Evolutionary conservation across 2,329 filamentous ascomycete genomes (phyloP).

Genomic region (Pseudocercospora eumusae): DNA sequence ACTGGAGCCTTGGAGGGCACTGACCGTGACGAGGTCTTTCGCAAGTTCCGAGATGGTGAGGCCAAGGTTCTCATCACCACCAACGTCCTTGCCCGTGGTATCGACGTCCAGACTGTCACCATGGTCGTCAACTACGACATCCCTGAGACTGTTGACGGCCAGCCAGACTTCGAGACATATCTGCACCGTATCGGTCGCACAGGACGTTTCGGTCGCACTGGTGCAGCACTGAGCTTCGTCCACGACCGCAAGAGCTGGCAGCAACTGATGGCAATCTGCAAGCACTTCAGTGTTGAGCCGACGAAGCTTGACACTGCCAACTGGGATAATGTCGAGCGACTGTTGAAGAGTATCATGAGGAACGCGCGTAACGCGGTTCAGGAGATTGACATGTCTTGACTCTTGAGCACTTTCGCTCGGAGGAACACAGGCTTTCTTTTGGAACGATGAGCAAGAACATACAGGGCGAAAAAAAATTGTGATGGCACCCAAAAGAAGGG

Average conservation of each 20-base stretch:
- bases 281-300: conserved; percentile 77
- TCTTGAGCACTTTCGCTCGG: conserved; percentile 9
- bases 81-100: conserved; percentile 93
- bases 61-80: conserved; percentile 98
- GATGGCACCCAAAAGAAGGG: not conserved
- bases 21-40: conserved; percentile 80
- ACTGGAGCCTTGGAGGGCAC: conserved; percentile 84
- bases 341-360: conserved; percentile 80
- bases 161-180: conserved; percentile 89
- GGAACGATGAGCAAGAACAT: not conserved
- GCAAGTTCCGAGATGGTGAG: conserved; percentile 79
- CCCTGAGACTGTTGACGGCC: conserved; percentile 59
- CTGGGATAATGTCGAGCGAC: conserved; percentile 85
- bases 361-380: conserved; percentile 38
- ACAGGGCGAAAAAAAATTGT: not conserved
- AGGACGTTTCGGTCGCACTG: conserved; percentile 92
- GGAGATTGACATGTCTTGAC: conserved; percentile 25
- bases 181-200: conserved; percentile 97
- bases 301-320: conserved; percentile 80
- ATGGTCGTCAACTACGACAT: conserved; percentile 96
- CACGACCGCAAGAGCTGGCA: conserved; percentile 80
- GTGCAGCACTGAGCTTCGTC: conserved; percentile 93
- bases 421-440: not conserved
- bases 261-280: conserved; percentile 76
- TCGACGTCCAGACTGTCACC: conserved; percentile 87